A percentile compares a stretch with the other conserved stretches of the same genome.
phyloP scores from a whole-genome alignment of 2,329 filamentous ascomycete genomes.

The Colletotrichum orchidophilum region DNA sequence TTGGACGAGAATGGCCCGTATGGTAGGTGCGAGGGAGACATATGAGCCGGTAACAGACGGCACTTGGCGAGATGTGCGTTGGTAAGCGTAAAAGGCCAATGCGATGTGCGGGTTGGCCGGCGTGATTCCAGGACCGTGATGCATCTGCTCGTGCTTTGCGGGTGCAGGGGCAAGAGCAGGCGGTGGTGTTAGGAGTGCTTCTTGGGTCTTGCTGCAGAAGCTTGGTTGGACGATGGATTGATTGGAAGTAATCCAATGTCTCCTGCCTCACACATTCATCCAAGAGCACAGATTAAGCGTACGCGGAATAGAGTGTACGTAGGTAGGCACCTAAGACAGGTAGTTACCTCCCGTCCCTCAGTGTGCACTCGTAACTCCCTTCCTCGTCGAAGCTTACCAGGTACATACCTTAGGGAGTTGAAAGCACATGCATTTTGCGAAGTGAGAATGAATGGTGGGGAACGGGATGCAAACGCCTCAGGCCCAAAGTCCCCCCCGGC shows the following conservation, averaged over 20 bases:
- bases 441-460: background rate
- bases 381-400: background rate
- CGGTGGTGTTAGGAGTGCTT: background rate
- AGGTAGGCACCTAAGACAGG: background rate
- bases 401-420: background rate
- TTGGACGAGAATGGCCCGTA: background rate
- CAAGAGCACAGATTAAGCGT: background rate
- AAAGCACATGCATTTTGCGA: conserved; percentile 15
- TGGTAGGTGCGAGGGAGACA: conserved; percentile 1
- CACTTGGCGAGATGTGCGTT: background rate
- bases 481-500: background rate
- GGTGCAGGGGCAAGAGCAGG: background rate
- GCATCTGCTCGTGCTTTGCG: background rate
- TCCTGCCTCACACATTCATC: background rate
- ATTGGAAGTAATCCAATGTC: background rate
- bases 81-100: background rate
- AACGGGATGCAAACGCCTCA: background rate
- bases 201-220: conserved; percentile 10
- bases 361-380: background rate
- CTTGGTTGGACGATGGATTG: conserved; percentile 4
- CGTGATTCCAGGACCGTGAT: conserved; percentile 23
- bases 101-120: background rate
- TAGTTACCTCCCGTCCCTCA: background rate
- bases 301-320: too few species aligned
- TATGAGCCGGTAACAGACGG: background rate